Percentiles rank a stretch among this genome's conserved stretches.
phyloP scores from a whole-genome alignment of 164 flowering plant species.

The Berberis thunbergii region DNA sequence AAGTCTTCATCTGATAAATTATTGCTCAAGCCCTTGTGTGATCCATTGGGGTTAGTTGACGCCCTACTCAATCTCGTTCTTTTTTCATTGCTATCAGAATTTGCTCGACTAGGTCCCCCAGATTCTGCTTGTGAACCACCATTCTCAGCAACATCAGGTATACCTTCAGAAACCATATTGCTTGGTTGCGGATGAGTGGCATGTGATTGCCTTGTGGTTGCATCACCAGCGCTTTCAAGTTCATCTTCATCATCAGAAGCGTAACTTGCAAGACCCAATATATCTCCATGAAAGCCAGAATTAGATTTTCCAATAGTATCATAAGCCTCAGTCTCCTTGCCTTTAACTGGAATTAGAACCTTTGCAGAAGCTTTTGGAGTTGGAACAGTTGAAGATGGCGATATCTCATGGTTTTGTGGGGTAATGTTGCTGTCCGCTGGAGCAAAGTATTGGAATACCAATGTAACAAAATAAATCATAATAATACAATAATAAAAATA shows the following conservation, averaged over 20 bases:
- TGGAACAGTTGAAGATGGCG: slow-evolving; percentile 25
- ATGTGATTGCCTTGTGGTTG: slow-evolving; percentile 11
- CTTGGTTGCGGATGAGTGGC: slow-evolving; percentile 15
- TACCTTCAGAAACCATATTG: slow-evolving; percentile 14
- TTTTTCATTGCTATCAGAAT: not conserved
- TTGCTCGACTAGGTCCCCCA: slow-evolving; percentile 1
- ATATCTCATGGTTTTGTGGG: slow-evolving; percentile 20
- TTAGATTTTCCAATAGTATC: slow-evolving; percentile 37
- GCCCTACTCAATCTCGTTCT: not conserved
- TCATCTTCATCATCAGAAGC: slow-evolving; percentile 77
- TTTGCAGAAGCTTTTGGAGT: slow-evolving; percentile 51
- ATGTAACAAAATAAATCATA: too few species aligned
- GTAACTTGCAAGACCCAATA: slow-evolving; percentile 84
- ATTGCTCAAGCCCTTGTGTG: slow-evolving; percentile 6
- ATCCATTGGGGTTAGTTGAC: slow-evolving; percentile 3
- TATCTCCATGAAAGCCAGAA: slow-evolving; percentile 50
- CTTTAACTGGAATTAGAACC: slow-evolving; percentile 42
- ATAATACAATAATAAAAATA: too few species aligned
- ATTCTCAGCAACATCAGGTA: slow-evolving; percentile 21
- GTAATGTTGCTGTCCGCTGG: slow-evolving; percentile 12
- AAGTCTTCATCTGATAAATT: slow-evolving; percentile 6
- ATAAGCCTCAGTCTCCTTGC: slow-evolving; percentile 27
- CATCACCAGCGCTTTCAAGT: slow-evolving; percentile 22
- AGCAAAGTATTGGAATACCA: not conserved
- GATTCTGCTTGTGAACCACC: slow-evolving; percentile 18